phyloP scores from a whole-genome alignment of 345 rosid species.

The Cardamine occulta region DNA sequence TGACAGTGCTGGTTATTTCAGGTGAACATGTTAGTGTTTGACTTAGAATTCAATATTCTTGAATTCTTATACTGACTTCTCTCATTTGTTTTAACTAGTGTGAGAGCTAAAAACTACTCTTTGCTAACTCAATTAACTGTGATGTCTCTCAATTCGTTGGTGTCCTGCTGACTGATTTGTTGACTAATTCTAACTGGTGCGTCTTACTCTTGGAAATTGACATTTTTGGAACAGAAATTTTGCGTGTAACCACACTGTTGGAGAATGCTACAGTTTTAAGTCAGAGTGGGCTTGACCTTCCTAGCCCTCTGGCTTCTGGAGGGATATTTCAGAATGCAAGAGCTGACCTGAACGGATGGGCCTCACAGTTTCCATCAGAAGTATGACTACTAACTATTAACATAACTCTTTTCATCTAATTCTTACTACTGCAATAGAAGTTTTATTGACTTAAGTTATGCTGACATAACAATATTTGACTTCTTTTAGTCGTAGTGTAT shows the following conservation, averaged over 20 bases:
- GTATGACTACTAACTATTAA: conserved; percentile 98
- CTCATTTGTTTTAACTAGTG: conserved; percentile 32
- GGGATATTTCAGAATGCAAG: conserved; percentile 93
- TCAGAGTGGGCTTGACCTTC: conserved; percentile 96
- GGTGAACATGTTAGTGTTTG: neutral
- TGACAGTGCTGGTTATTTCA: neutral
- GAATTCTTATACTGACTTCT: conserved; percentile 28
- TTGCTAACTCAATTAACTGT: conserved; percentile 64
- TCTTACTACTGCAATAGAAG: conserved; percentile 53
- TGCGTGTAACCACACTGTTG: conserved; percentile 98
- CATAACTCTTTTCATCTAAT: conserved; percentile 84
- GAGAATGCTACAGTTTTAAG: conserved; percentile 99
- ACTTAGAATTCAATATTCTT: conserved; percentile 5
- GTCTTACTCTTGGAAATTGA: conserved; percentile 95
- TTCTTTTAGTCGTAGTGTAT: conserved; percentile 42
- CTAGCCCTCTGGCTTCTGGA: conserved; percentile 90
- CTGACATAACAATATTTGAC: conserved; percentile 62
- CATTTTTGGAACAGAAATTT: conserved; percentile 97
- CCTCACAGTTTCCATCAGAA: conserved; percentile 97
- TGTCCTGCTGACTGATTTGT: conserved; percentile 66
- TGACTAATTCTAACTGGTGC: conserved; percentile 89
- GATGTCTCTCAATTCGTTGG: conserved; percentile 56
- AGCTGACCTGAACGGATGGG: conserved; percentile 91
- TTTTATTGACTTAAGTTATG: conserved; percentile 54
- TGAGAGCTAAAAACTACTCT: conserved; percentile 41